phyloP scores from a whole-genome alignment of 805 yeast genomes.

The Kodamaea jinghongensis region DNA sequence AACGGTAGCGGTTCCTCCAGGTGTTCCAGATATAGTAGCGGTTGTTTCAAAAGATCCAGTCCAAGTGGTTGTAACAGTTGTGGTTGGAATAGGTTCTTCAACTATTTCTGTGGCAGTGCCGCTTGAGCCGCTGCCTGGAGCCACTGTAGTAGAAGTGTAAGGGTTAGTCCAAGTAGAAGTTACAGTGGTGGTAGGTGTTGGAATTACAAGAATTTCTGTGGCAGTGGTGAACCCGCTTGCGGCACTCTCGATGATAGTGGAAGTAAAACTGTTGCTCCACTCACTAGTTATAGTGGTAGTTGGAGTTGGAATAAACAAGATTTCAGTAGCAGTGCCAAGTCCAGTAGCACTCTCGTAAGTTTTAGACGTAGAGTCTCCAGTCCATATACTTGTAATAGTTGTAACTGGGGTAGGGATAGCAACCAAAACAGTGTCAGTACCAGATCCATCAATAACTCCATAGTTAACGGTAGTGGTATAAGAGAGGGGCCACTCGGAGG shows the following conservation, averaged over 20 bases:
- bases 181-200: slow-evolving; percentile 8
- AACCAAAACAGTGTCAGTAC: too few species aligned
- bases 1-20: slow-evolving; percentile 20
- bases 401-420: too few species aligned
- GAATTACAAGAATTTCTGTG: slow-evolving; percentile 7
- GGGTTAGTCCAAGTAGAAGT: slow-evolving; percentile 13
- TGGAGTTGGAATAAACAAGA: slow-evolving; percentile 13
- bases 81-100: slow-evolving; percentile 13
- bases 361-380: too few species aligned
- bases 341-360: too few species aligned
- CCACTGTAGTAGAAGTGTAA: slow-evolving; percentile 10
- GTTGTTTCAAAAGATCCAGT: slow-evolving; percentile 10
- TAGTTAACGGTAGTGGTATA: too few species aligned
- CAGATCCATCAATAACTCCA: too few species aligned
- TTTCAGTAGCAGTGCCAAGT: slow-evolving; percentile 11
- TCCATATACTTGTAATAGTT: too few species aligned
- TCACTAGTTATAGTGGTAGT: too few species aligned
- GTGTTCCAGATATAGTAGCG: slow-evolving; percentile 12
- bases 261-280: slow-evolving; percentile 1
- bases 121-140: slow-evolving; percentile 11
- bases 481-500: too few species aligned
- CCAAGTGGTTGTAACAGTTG: slow-evolving; percentile 11
- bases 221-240: slow-evolving; percentile 8
- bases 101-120: slow-evolving; percentile 23
- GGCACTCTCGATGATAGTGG: slow-evolving; percentile 14